Conservation (phyloP, 371 early-diverging fungal genomes). For the Chytridium lagenaria region DNA sequence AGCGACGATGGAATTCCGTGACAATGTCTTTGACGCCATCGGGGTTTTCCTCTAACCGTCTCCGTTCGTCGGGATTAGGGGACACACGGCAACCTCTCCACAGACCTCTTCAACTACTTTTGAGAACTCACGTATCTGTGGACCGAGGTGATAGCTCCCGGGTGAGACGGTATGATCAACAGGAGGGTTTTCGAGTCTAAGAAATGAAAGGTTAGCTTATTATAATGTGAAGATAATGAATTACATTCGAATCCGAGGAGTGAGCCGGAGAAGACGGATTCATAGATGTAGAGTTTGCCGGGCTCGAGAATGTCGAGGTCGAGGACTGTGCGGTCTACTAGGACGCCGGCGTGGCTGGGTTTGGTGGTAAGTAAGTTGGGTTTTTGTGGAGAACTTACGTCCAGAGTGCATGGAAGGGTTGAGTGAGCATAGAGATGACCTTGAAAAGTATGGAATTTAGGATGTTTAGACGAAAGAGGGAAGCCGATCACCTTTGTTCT, state of each 20-base stretch:
- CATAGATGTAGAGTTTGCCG: slow-evolving; percentile 44
- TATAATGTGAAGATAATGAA: neutral
- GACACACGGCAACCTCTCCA: slow-evolving; percentile 36
- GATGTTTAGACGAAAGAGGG: too few species aligned
- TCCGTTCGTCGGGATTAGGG: slow-evolving; percentile 13
- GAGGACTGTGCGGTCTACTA: slow-evolving; percentile 38
- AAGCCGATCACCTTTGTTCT: slow-evolving; percentile 2
- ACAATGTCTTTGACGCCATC: neutral
- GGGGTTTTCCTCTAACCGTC: neutral
- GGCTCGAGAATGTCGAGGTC: slow-evolving; percentile 33
- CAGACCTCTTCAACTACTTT: slow-evolving; percentile 30
- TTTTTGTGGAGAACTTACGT: slow-evolving; percentile 5
- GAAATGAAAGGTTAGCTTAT: neutral
- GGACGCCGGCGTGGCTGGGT: slow-evolving; percentile 29
- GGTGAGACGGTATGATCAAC: slow-evolving; percentile 21
- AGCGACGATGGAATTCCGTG: neutral
- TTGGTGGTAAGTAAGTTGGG: too few species aligned
- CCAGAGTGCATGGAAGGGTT: slow-evolving; percentile 9
- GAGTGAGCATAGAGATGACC: slow-evolving; percentile 13
- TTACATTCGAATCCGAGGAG: slow-evolving; percentile 23
- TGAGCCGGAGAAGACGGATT: slow-evolving; percentile 38
- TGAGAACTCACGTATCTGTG: slow-evolving; percentile 34
- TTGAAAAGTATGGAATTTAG: neutral
- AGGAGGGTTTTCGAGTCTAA: slow-evolving; percentile 15
- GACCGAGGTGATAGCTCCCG: slow-evolving; percentile 36